Evolutionary conservation across 2,329 filamentous ascomycete genomes (phyloP).

Genomic region (Helotiales sp.): DNA sequence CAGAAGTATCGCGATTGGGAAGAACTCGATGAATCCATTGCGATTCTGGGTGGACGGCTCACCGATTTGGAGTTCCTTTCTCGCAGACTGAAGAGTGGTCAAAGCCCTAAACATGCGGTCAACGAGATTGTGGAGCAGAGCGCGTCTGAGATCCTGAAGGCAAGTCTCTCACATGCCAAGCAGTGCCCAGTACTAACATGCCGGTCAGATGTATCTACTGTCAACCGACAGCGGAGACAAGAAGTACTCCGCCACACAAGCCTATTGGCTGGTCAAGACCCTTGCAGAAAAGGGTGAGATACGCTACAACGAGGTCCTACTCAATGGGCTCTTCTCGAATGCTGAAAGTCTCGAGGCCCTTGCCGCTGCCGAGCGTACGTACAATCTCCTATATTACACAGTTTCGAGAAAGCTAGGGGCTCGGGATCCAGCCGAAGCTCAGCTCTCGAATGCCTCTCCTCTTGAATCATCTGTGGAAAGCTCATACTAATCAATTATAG

Average conservation of each 20-base stretch:
- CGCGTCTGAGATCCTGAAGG: too few relatives aligned
- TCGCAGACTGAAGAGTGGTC: conserved; percentile 84
- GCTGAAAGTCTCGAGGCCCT: conserved; percentile 78
- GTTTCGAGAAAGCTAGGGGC: too few relatives aligned
- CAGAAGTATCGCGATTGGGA: conserved; percentile 50
- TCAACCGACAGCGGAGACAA: conserved; percentile 48
- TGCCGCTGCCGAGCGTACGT: conserved; percentile 83
- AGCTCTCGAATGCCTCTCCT: too few relatives aligned
- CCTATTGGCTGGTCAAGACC: conserved; percentile 82
- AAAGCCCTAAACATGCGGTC: conserved; percentile 78
- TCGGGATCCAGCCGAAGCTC: too few relatives aligned
- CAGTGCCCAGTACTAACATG: too few relatives aligned
- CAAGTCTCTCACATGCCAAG: too few relatives aligned
- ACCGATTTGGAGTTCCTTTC: conserved; percentile 94
- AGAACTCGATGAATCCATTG: conserved; percentile 80
- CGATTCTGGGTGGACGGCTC: conserved; percentile 82
- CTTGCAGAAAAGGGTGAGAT: conserved; percentile 69
- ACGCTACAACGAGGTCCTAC: conserved; percentile 82
- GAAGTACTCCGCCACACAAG: conserved; percentile 81
- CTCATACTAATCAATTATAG: too few relatives aligned
- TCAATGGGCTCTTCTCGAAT: conserved; percentile 70
- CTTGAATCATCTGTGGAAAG: too few relatives aligned
- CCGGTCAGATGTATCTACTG: conserved; percentile 90
- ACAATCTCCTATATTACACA: too few relatives aligned
- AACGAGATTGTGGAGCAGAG: conserved; percentile 86